These are phyloP conservation scores for Exophiala sp. DNA, from an alignment of 2,329 filamentous ascomycete genomes.

Conservation along the genomic window DNA sequence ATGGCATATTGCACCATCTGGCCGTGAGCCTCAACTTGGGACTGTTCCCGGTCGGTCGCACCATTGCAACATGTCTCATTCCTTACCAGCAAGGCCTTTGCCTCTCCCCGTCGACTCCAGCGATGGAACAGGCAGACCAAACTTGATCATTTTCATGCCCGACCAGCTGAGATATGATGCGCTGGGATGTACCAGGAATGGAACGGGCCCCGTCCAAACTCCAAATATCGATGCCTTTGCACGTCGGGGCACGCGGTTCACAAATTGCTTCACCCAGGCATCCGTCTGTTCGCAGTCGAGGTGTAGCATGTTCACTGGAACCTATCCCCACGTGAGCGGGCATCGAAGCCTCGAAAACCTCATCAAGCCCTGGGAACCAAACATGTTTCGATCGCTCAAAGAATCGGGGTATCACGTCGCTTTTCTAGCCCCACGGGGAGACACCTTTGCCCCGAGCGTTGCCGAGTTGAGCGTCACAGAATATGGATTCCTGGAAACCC, in stretches of 20 bases:
- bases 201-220: background rate
- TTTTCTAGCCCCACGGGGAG: constrained; percentile 33
- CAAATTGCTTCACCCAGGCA: constrained; percentile 44
- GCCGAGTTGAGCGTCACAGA: constrained; percentile 44
- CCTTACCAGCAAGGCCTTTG: background rate
- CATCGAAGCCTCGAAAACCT: constrained; percentile 45
- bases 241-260: constrained; percentile 38
- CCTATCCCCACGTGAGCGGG: constrained; percentile 44
- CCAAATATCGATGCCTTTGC: constrained; percentile 41
- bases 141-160: constrained; percentile 42
- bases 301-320: constrained; percentile 45
- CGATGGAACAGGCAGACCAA: constrained; percentile 2
- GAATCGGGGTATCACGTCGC: constrained; percentile 46
- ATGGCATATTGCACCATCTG: background rate
- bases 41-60: too few species aligned
- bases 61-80: background rate
- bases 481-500: constrained; percentile 40
- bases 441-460: constrained; percentile 41
- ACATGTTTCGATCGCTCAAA: constrained; percentile 42
- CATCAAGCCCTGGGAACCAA: constrained; percentile 47
- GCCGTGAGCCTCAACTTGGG: background rate
- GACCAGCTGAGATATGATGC: constrained; percentile 46
- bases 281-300: constrained; percentile 45
- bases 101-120: background rate
- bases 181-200: constrained; percentile 34